phyloP scores from a whole-genome alignment of 306 rosid genomes.

The Rosa chinensis region DNA sequence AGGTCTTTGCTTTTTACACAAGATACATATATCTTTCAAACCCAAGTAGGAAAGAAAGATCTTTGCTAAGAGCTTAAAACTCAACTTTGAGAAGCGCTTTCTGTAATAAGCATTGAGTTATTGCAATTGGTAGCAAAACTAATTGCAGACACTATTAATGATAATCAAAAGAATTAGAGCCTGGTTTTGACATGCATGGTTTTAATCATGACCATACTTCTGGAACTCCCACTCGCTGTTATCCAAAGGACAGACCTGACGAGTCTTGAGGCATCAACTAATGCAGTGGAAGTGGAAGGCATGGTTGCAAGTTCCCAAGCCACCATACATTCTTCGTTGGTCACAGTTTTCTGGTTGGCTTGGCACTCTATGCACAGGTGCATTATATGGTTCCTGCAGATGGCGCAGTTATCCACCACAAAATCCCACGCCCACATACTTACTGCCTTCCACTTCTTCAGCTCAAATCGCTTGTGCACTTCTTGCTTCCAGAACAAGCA shows the following conservation, averaged over 20 bases:
- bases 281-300: conserved; percentile 97
- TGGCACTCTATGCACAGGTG: background rate
- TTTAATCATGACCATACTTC: conserved; percentile 81
- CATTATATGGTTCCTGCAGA: background rate
- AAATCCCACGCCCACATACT: background rate
- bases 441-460: background rate
- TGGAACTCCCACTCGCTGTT: conserved; percentile 98
- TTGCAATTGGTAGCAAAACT: too few relatives aligned
- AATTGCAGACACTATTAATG: too few relatives aligned
- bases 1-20: too few relatives aligned
- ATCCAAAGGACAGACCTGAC: conserved; percentile 91
- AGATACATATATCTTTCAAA: too few relatives aligned
- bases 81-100: too few relatives aligned
- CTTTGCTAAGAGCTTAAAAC: too few relatives aligned
- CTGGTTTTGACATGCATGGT: conserved; percentile 8
- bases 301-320: conserved; percentile 33
- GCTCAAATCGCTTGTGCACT: too few relatives aligned
- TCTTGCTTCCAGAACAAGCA: too few relatives aligned
- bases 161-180: too few relatives aligned
- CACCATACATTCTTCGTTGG: background rate
- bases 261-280: conserved; percentile 88
- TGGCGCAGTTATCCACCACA: background rate
- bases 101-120: too few relatives aligned
- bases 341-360: background rate
- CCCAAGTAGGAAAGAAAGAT: too few relatives aligned